Evolutionary conservation across 2,329 filamentous ascomycete genomes (phyloP).

Genomic region (Penicillium sp.): DNA sequence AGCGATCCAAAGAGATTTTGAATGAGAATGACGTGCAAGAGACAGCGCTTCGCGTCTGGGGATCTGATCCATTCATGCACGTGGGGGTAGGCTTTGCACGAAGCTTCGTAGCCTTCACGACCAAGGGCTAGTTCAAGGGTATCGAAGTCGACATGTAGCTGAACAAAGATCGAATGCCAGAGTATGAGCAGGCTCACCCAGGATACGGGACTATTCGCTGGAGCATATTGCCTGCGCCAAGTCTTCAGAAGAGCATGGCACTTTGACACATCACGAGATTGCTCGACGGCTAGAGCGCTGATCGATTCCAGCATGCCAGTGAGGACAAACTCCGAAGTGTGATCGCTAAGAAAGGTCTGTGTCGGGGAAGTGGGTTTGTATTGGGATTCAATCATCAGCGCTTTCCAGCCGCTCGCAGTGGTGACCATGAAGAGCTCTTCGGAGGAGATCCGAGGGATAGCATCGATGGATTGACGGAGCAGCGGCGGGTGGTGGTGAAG

Average conservation of each 20-base stretch:
- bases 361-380: neutral
- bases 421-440: slow-evolving; percentile 12
- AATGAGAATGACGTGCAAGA: slow-evolving; percentile 19
- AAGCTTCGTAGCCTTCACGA: slow-evolving; percentile 22
- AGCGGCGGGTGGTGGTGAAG: slow-evolving; percentile 12
- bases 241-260: neutral
- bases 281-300: neutral
- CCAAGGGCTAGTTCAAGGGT: slow-evolving; percentile 29
- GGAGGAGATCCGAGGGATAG: slow-evolving; percentile 9
- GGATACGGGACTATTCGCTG: neutral
- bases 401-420: neutral
- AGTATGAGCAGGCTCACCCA: slow-evolving; percentile 23
- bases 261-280: neutral
- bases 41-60: slow-evolving; percentile 19
- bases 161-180: slow-evolving; percentile 34
- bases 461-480: slow-evolving; percentile 8
- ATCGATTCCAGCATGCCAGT: neutral
- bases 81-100: slow-evolving; percentile 12
- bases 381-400: neutral
- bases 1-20: slow-evolving; percentile 7
- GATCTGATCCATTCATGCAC: slow-evolving; percentile 26
- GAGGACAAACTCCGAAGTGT: neutral
- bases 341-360: neutral
- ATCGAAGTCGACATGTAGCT: slow-evolving; percentile 29
- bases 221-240: neutral